Percentiles rank a stretch among this genome's conserved stretches.
phyloP scores from a whole-genome alignment of 352 stramenopile species.

The Globisporangium recalcitrans region DNA sequence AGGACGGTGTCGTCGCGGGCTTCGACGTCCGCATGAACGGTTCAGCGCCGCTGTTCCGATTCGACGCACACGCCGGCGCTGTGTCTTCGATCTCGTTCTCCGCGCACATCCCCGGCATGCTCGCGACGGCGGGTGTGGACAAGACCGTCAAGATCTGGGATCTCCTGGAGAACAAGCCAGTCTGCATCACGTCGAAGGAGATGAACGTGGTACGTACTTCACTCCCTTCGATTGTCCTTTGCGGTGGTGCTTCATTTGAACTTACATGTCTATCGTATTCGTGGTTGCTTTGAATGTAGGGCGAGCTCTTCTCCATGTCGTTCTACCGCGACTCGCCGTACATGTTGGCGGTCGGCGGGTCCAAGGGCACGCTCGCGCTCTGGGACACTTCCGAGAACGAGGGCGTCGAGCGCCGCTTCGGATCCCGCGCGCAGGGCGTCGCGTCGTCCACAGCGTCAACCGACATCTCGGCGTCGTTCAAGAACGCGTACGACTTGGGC shows the following conservation, averaged over 20 bases:
- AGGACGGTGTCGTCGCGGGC: conserved; percentile 92
- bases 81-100: conserved; percentile 87
- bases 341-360: conserved; percentile 87
- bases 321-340: conserved; percentile 89
- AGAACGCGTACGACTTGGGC: conserved; percentile 65
- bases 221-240: background rate
- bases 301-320: conserved; percentile 86
- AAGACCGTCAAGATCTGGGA: conserved; percentile 99
- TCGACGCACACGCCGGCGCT: conserved; percentile 88
- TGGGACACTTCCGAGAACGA: conserved; percentile 90
- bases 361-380: conserved; percentile 81
- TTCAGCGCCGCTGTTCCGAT: conserved; percentile 87
- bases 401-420: conserved; percentile 75
- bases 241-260: background rate
- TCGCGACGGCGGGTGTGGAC: conserved; percentile 95
- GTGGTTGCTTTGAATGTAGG: conserved; percentile 33
- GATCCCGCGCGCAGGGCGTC: conserved; percentile 55
- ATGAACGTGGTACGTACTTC: conserved; percentile 85
- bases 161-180: conserved; percentile 57
- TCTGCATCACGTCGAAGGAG: conserved; percentile 86
- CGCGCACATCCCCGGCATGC: conserved; percentile 86
- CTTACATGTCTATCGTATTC: background rate
- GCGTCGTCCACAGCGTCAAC: conserved; percentile 18
- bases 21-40: conserved; percentile 97
- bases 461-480: conserved; percentile 72